Conservation (phyloP, 768 basidiomycete genomes). For the Tricholoma matsutake region DNA sequence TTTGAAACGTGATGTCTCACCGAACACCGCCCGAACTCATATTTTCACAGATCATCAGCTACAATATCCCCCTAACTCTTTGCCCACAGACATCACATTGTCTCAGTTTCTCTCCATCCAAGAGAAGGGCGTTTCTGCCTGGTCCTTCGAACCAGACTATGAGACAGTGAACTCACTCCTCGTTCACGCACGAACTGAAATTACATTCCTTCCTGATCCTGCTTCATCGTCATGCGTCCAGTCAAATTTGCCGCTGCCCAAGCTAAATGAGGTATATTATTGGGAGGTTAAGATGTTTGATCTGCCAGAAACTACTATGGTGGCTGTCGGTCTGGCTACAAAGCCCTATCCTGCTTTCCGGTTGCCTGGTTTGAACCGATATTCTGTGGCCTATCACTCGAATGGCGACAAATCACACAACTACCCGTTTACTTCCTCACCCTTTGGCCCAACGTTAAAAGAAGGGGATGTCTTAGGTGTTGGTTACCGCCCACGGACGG, state of each 20-base stretch:
- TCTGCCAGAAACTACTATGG: slow-evolving; percentile 79
- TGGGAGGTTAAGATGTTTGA: slow-evolving; percentile 99
- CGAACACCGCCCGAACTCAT: slow-evolving; percentile 9
- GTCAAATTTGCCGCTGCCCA: slow-evolving; percentile 94
- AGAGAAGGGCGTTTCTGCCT: slow-evolving; percentile 98
- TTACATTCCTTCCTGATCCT: slow-evolving; percentile 97
- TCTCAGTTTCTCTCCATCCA: slow-evolving; percentile 99
- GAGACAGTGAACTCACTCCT: slow-evolving; percentile 90
- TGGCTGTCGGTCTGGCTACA: slow-evolving; percentile 93
- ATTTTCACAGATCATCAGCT: slow-evolving; percentile 64
- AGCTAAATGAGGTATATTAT: slow-evolving; percentile 98
- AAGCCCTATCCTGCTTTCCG: slow-evolving; percentile 97
- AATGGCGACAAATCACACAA: slow-evolving; percentile 97
- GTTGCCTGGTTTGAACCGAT: slow-evolving; percentile 79
- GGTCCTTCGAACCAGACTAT: slow-evolving; percentile 99
- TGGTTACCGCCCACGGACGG: slow-evolving; percentile 93
- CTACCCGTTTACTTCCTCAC: slow-evolving; percentile 85
- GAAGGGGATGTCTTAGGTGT: slow-evolving; percentile 96
- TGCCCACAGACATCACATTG: slow-evolving; percentile 95
- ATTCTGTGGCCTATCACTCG: slow-evolving; percentile 93
- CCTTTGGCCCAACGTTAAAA: slow-evolving; percentile 81
- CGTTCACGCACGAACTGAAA: slow-evolving; percentile 94
- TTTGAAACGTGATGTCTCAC: slow-evolving; percentile 3
- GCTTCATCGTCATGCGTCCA: slow-evolving; percentile 93
- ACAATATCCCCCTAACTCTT: slow-evolving; percentile 93